Percentiles rank a stretch among this genome's conserved stretches.
Evolutionary conservation across 805 yeast species (phyloP).

Genomic region (Peterozyma toletana): DNA sequence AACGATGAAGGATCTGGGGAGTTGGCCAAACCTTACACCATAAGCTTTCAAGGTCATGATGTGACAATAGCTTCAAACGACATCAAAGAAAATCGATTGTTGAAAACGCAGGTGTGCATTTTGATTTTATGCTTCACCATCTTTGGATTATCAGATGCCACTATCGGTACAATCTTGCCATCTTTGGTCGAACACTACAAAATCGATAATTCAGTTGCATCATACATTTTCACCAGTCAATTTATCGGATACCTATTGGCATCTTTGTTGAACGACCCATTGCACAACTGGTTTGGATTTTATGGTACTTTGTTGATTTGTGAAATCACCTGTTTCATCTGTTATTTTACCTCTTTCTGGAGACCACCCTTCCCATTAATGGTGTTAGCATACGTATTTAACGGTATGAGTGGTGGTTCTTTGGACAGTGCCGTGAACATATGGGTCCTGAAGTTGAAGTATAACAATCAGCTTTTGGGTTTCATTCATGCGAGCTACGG

Average conservation of each 20-base stretch:
- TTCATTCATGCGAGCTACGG: slow-evolving; percentile 47
- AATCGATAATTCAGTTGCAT: slow-evolving; percentile 39
- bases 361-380: slow-evolving; percentile 35
- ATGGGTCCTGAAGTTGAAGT: slow-evolving; percentile 39
- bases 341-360: slow-evolving; percentile 30
- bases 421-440: slow-evolving; percentile 49
- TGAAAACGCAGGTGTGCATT: slow-evolving; percentile 36
- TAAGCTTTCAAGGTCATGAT: slow-evolving; percentile 12
- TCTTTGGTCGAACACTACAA: slow-evolving; percentile 37
- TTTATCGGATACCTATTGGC: slow-evolving; percentile 48
- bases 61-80: slow-evolving; percentile 30
- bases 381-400: slow-evolving; percentile 28
- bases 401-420: slow-evolving; percentile 52
- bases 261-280: slow-evolving; percentile 38
- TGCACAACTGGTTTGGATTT: slow-evolving; percentile 39
- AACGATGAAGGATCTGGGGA: neutral
- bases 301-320: slow-evolving; percentile 35
- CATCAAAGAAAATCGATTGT: slow-evolving; percentile 26
- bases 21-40: slow-evolving; percentile 1
- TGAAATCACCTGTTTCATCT: slow-evolving; percentile 22
- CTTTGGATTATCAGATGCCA: slow-evolving; percentile 54
- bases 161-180: slow-evolving; percentile 55
- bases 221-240: slow-evolving; percentile 43
- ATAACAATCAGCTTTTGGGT: slow-evolving; percentile 44
- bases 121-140: slow-evolving; percentile 32